A percentile compares a stretch with the other conserved stretches of the same genome.
phyloP scores from a whole-genome alignment of 2,329 filamentous ascomycete species.

The Colletotrichum sp. region DNA sequence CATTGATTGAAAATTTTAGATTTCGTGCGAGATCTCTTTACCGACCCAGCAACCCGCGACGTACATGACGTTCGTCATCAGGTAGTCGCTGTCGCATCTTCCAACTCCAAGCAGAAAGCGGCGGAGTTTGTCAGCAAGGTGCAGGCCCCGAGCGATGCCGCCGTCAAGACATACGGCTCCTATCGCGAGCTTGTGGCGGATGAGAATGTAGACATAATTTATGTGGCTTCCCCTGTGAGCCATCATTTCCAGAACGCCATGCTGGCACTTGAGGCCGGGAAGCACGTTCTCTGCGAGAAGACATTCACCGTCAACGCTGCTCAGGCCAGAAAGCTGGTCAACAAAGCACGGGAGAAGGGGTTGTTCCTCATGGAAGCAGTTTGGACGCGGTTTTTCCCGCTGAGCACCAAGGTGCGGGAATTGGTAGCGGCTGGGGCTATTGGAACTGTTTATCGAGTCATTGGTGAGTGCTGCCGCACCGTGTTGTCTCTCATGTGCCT shows the following conservation, averaged over 20 bases:
- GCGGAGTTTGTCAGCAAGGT: constrained; percentile 74
- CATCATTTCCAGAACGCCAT: constrained; percentile 92
- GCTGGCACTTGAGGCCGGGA: constrained; percentile 80
- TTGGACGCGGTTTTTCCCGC: constrained; percentile 88
- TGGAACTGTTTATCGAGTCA: constrained; percentile 65
- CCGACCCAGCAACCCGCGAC: constrained; percentile 72
- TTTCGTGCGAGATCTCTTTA: constrained; percentile 70
- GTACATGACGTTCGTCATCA: constrained; percentile 77
- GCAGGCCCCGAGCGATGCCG: constrained; percentile 59
- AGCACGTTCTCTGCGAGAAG: constrained; percentile 91
- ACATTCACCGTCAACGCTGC: constrained; percentile 83
- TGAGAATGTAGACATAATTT: constrained; percentile 81
- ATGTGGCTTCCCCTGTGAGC: constrained; percentile 88
- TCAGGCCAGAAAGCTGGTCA: constrained; percentile 74
- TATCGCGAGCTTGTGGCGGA: constrained; percentile 84
- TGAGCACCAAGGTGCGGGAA: constrained; percentile 77
- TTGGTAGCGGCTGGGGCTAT: constrained; percentile 61
- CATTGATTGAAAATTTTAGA: not conserved
- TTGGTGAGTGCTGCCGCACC: constrained; percentile 45
- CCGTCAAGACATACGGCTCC: constrained; percentile 76
- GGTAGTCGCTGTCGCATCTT: constrained; percentile 70
- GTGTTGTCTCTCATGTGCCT: constrained; percentile 15
- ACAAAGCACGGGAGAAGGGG: constrained; percentile 73
- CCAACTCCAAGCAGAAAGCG: constrained; percentile 76
- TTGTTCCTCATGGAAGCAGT: constrained; percentile 86